phyloP scores from a whole-genome alignment of 2,329 filamentous ascomycete genomes.

The Ophiostoma australiae region DNA sequence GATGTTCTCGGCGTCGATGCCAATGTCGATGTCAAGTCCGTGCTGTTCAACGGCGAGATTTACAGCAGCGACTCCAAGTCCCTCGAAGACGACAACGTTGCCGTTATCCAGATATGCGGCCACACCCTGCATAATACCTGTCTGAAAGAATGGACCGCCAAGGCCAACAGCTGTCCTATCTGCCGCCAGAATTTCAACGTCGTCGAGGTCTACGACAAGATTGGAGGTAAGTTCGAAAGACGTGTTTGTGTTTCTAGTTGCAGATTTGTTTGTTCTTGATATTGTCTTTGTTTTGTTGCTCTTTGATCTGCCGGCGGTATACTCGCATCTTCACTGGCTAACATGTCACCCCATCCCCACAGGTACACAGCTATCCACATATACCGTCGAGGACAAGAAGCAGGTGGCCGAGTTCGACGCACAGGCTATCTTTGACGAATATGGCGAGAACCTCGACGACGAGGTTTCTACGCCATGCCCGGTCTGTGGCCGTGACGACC shows the following conservation, averaged over 20 bases:
- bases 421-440: slow-evolving; percentile 66
- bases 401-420: slow-evolving; percentile 87
- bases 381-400: slow-evolving; percentile 71
- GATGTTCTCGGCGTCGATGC: not conserved
- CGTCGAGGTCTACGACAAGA: slow-evolving; percentile 73
- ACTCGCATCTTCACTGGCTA: slow-evolving; percentile 9
- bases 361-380: slow-evolving; percentile 55
- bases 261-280: not conserved
- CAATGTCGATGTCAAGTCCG: not conserved
- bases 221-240: slow-evolving; percentile 57
- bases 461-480: slow-evolving; percentile 71
- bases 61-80: slow-evolving; percentile 24
- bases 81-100: slow-evolving; percentile 44
- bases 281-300: not conserved
- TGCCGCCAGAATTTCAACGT: slow-evolving; percentile 88
- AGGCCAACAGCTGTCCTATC: slow-evolving; percentile 96
- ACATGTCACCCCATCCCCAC: slow-evolving; percentile 24
- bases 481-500: slow-evolving; percentile 73
- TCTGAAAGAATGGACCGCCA: slow-evolving; percentile 88
- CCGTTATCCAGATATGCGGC: slow-evolving; percentile 68
- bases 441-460: slow-evolving; percentile 68
- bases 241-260: no score
- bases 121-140: slow-evolving; percentile 92
- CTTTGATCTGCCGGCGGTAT: not conserved
- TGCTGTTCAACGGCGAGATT: slow-evolving; percentile 23